Base-by-base conservation (phyloP, 169 alveolate species). In the Perkinsus olseni region DNA sequence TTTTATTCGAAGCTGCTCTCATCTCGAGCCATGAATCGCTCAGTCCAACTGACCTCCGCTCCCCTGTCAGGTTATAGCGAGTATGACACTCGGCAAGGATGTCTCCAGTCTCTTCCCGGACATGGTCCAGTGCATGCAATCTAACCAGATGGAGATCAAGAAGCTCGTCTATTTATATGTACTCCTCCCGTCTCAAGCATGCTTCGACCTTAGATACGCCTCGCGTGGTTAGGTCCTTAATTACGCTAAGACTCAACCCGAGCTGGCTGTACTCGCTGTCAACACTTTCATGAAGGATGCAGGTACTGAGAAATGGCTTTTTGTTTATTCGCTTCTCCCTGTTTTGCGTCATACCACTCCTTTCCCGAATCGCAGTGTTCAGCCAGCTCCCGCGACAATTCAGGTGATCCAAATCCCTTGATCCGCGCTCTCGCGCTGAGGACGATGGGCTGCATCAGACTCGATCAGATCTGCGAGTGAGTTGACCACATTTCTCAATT, bases 61-160 rank as follows among this genome's bases (percentile, higher is more conserved):
- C 31, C 28, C 17, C 82, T 62, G 31, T 13, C 82, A 98, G 97
- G 98, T 99, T 37, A 99, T 99, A 50, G 99, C 99, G 82, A 99
- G 99, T 36, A 99, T 99, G 99, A 99, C 99, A 24, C 98, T 98
- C 48, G 99, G 99, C 17, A 99, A 99, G 96, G 99, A 99, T 95
- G 99, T 99, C 50, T 98, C 99, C 17, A 96, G 99, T 40, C 97
- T 99, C n/a, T 99, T 99, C 95, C 99, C 99, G 34, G 99, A 99
- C 93, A 99, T 99, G 91, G 98, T 99, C 37, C 99, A 99, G 96
- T 99, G 99, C 95, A 99, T 99, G 98, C 99, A 99, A 94, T 98
- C 99, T 17, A 97, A 97, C 39, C 98, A 98, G 94, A 96, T 98
- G 74, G 99, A 98, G 96, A 97, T 99, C 39, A 99, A 99, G 96